Percentiles rank a stretch among this genome's conserved stretches.
These are phyloP conservation scores for Alternaria sp. DNA, from an alignment of 2,329 filamentous ascomycete species.

Conservation along the genomic window DNA sequence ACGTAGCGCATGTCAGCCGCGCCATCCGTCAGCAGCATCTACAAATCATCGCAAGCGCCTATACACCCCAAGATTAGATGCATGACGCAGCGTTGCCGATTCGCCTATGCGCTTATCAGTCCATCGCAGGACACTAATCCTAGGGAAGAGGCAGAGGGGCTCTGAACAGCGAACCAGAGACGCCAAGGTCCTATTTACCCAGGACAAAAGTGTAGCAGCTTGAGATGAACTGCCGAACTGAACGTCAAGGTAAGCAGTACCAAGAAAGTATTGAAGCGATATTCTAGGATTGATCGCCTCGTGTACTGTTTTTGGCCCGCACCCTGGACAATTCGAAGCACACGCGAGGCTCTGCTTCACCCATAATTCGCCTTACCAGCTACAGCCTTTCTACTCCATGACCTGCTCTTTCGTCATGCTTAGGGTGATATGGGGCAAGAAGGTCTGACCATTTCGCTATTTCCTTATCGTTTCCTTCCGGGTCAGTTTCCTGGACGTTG, in stretches of 20 bases:
- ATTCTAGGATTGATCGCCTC: constrained; percentile 14
- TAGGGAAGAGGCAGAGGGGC: constrained; percentile 8
- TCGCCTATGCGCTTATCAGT: constrained; percentile 20
- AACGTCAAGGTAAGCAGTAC: constrained; percentile 26
- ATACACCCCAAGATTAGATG: constrained; percentile 22
- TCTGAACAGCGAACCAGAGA: not conserved
- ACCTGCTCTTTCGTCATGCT: constrained; percentile 12
- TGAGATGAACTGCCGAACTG: constrained; percentile 16
- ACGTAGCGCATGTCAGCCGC: constrained; percentile 25
- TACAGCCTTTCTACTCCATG: not conserved
- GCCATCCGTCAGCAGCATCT: constrained; percentile 19
- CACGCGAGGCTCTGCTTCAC: not conserved
- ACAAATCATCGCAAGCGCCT: constrained; percentile 27
- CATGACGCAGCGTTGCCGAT: constrained; percentile 14
- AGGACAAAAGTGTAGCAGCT: not conserved
- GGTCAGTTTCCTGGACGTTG: constrained; percentile 11
- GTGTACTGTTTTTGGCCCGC: constrained; percentile 9
- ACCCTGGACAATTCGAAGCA: not conserved
- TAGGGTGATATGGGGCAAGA: constrained; percentile 2
- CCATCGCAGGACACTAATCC: constrained; percentile 19
- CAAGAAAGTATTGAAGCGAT: constrained; percentile 22
- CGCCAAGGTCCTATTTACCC: constrained; percentile 8
- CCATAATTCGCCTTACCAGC: not conserved
- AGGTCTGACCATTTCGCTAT: constrained; percentile 7
- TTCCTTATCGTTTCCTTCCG: constrained; percentile 18